These are phyloP conservation scores for Chrysoporthe austroafricana DNA, from an alignment of 2,329 filamentous ascomycete genomes.

Conservation along the genomic window DNA sequence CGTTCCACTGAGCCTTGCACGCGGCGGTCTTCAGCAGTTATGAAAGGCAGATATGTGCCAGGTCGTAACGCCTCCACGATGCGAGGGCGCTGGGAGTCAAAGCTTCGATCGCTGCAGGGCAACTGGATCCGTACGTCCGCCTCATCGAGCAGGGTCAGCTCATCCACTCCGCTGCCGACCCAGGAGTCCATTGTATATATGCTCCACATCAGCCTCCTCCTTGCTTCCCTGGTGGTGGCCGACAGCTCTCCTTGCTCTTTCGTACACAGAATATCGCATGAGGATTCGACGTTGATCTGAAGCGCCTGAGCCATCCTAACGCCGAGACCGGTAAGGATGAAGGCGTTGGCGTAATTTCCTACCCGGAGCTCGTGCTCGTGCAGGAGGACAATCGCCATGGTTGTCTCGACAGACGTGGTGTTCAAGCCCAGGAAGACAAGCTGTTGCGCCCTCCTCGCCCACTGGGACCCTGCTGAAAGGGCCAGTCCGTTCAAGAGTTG, in stretches of 20 bases:
- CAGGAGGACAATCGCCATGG: slow-evolving; percentile 30
- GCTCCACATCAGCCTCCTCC: slow-evolving; percentile 30
- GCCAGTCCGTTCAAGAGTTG: slow-evolving; percentile 13
- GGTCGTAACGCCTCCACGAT: slow-evolving; percentile 27
- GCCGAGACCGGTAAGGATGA: slow-evolving; percentile 35
- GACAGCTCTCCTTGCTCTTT: slow-evolving; percentile 8
- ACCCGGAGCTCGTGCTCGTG: slow-evolving; percentile 29
- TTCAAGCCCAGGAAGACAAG: slow-evolving; percentile 21
- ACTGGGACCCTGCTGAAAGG: slow-evolving; percentile 25
- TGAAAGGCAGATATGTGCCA: slow-evolving; percentile 23
- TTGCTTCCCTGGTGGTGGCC: slow-evolving; percentile 23
- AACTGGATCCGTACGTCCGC: slow-evolving; percentile 32
- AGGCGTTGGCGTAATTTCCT: slow-evolving; percentile 28
- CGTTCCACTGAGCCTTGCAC: slow-evolving; percentile 12
- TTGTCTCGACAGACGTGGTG: slow-evolving; percentile 23
- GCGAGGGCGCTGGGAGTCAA: slow-evolving; percentile 26
- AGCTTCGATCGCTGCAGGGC: slow-evolving; percentile 32
- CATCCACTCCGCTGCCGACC: slow-evolving; percentile 26
- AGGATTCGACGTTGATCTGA: slow-evolving; percentile 44
- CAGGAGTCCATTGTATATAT: slow-evolving; percentile 30
- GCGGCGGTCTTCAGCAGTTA: slow-evolving; percentile 15
- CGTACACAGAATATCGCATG: slow-evolving; percentile 14
- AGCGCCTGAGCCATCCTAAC: slow-evolving; percentile 50
- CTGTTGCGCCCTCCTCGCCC: slow-evolving; percentile 28
- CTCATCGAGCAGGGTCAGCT: slow-evolving; percentile 26